These are phyloP conservation scores for Nannochloropsis gaditana DNA, from an alignment of 108 stramenopile genomes.

Conservation along the genomic window DNA sequence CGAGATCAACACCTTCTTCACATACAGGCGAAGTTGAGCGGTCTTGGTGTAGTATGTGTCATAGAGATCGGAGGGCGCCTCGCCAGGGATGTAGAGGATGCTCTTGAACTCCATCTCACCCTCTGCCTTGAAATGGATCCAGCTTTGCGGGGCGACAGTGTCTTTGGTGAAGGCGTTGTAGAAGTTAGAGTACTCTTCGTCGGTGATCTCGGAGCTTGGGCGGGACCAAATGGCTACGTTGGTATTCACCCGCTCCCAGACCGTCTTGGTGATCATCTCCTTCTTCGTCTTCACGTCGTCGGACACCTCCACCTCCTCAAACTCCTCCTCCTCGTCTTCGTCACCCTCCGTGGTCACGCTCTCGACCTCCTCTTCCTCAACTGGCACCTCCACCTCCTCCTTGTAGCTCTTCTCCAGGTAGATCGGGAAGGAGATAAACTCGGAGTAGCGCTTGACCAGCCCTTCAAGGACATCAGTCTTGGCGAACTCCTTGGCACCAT, in stretches of 20 bases:
- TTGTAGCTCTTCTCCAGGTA: slow-evolving; percentile 60
- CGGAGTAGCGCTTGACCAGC: slow-evolving; percentile 88
- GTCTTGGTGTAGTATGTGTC: slow-evolving; percentile 59
- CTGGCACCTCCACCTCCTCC: slow-evolving; percentile 61
- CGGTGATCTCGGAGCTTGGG: slow-evolving; percentile 83
- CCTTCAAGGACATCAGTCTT: slow-evolving; percentile 57
- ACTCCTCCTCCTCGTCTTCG: slow-evolving; percentile 54
- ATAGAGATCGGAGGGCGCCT: slow-evolving; percentile 58
- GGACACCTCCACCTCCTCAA: slow-evolving; percentile 45
- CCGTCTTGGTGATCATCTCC: slow-evolving; percentile 71
- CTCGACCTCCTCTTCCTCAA: slow-evolving; percentile 55
- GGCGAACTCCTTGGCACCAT: slow-evolving; percentile 66
- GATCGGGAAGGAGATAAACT: slow-evolving; percentile 99
- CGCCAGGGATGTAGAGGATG: slow-evolving; percentile 84
- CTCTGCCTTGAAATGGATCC: slow-evolving; percentile 99
- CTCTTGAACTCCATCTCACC: slow-evolving; percentile 99
- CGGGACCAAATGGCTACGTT: slow-evolving; percentile 97
- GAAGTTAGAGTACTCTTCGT: slow-evolving; percentile 97
- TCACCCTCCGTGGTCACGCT: slow-evolving; percentile 61
- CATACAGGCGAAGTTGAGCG: slow-evolving; percentile 73
- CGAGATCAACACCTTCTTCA: slow-evolving; percentile 94
- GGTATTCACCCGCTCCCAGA: slow-evolving; percentile 85
- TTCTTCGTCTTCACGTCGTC: slow-evolving; percentile 54
- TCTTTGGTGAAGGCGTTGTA: slow-evolving; percentile 65
- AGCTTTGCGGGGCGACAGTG: slow-evolving; percentile 63